Conservation (phyloP, 2,329 filamentous ascomycete species). For the Fusarium succisae region DNA sequence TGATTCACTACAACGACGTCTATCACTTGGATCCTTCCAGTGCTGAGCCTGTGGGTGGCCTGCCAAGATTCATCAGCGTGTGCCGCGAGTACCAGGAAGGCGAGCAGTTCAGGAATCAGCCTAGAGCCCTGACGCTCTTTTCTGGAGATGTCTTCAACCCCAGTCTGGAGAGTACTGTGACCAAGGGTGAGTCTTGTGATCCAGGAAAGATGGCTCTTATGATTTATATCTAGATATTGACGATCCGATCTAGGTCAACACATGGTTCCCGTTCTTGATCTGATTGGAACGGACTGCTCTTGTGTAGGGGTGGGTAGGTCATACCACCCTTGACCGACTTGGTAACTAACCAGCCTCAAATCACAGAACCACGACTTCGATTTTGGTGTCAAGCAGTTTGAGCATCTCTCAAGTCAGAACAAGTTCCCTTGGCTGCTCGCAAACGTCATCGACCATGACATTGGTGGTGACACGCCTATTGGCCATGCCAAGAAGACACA, state of each 20-base stretch:
- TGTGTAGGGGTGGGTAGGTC: conserved; percentile 75
- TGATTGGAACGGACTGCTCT: conserved; percentile 79
- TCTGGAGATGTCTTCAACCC: conserved; percentile 95
- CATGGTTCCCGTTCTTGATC: conserved; percentile 88
- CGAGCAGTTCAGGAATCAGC: conserved; percentile 67
- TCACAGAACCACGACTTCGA: conserved; percentile 87
- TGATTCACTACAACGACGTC: conserved; percentile 93
- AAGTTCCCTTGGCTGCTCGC: conserved; percentile 90
- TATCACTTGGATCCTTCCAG: conserved; percentile 84
- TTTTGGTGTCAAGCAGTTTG: conserved; percentile 86
- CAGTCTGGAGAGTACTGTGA: conserved; percentile 86
- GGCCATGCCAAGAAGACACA: conserved; percentile 79
- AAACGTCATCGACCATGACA: conserved; percentile 84
- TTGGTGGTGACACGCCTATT: conserved; percentile 78
- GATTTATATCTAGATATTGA: not conserved
- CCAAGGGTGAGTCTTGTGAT: conserved; percentile 69
- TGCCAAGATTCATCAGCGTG: conserved; percentile 81
- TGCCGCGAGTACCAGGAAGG: conserved; percentile 77
- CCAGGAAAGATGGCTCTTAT: not conserved
- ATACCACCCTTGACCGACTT: conserved; percentile 22
- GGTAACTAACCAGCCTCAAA: conserved; percentile 7
- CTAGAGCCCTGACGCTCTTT: conserved; percentile 80
- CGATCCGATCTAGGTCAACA: conserved; percentile 66
- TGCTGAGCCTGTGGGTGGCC: conserved; percentile 84
- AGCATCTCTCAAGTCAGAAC: conserved; percentile 76